These are phyloP conservation scores for Aristolochia fimbriata DNA, from an alignment of 164 flowering plant species.

Conservation along the genomic window DNA sequence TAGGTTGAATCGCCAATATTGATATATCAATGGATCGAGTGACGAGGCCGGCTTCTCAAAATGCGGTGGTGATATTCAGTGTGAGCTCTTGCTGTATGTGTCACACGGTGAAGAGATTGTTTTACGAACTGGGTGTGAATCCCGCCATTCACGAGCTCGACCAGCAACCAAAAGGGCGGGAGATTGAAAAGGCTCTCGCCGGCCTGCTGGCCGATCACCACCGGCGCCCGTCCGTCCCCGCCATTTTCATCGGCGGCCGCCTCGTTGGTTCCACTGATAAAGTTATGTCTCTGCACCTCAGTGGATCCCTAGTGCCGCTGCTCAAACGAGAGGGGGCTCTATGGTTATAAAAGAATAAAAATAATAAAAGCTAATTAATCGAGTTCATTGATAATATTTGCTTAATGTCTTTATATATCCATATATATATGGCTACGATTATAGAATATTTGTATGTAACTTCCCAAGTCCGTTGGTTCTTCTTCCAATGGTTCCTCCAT, in stretches of 20 bases:
- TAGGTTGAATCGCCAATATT: no score
- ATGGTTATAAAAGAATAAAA: not conserved
- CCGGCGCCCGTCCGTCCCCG: slow-evolving; percentile 16
- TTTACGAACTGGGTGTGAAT: slow-evolving; percentile 4
- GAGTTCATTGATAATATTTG: no score
- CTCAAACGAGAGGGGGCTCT: slow-evolving; percentile 24
- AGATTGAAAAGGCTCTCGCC: slow-evolving; percentile 21
- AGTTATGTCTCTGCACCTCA: slow-evolving; percentile 25
- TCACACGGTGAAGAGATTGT: slow-evolving; percentile 5
- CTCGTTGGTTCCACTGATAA: slow-evolving; percentile 22
- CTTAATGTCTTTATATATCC: no score
- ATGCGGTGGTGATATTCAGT: slow-evolving; percentile 12
- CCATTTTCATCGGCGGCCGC: slow-evolving; percentile 29
- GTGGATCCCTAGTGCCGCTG: slow-evolving; percentile 20
- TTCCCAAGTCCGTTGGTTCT: no score
- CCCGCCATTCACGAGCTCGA: slow-evolving; percentile 12
- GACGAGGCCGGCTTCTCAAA: not conserved
- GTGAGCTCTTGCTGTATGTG: slow-evolving; percentile 12
- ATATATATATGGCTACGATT: no score
- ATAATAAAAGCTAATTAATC: no score
- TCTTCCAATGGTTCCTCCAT: no score
- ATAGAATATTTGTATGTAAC: no score
- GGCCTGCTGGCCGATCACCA: slow-evolving; percentile 11
- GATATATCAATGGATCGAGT: slow-evolving; percentile 8
- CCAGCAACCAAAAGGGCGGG: slow-evolving; percentile 4